phyloP scores from a whole-genome alignment of 2,329 filamentous ascomycete genomes.

The Pseudovirgaria hyperparasitica region DNA sequence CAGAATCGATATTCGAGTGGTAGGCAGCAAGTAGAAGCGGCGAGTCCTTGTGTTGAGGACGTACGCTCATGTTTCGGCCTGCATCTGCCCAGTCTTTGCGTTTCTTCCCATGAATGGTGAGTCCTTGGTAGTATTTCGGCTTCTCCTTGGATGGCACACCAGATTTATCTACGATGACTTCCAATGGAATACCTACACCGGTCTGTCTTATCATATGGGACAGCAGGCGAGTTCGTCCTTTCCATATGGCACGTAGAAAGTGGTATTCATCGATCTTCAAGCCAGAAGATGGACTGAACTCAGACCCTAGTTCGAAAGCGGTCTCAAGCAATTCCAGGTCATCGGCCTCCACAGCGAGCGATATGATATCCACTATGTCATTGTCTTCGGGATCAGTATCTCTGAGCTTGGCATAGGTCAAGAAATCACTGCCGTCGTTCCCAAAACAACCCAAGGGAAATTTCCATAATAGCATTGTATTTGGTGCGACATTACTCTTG shows the following conservation, averaged over 20 bases:
- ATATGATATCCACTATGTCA: slow-evolving; percentile 13
- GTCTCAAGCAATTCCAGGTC: slow-evolving; percentile 10
- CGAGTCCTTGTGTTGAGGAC: slow-evolving; percentile 35
- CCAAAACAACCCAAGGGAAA: slow-evolving; percentile 6
- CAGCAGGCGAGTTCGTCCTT: slow-evolving; percentile 43
- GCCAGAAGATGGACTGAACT: no score
- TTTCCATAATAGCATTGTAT: slow-evolving; percentile 35
- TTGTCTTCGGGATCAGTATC: background rate
- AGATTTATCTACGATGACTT: slow-evolving; percentile 51
- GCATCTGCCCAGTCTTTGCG: slow-evolving; percentile 60
- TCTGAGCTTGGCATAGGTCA: background rate
- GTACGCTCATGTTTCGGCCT: slow-evolving; percentile 31
- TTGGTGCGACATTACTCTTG: slow-evolving; percentile 48
- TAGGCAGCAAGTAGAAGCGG: slow-evolving; percentile 49
- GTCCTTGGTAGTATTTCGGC: slow-evolving; percentile 62
- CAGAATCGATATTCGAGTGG: slow-evolving; percentile 47
- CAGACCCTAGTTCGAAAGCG: slow-evolving; percentile 7
- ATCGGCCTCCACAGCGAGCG: slow-evolving; percentile 17
- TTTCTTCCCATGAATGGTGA: slow-evolving; percentile 66
- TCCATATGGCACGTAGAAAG: slow-evolving; percentile 29
- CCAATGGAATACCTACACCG: slow-evolving; percentile 57
- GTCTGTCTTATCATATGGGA: slow-evolving; percentile 51
- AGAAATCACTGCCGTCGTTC: slow-evolving; percentile 1
- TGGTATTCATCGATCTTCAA: no score
- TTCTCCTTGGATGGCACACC: slow-evolving; percentile 52